Evolutionary conservation across 768 basidiomycete genomes (phyloP).

Genomic region (Termitomyces sp.): DNA sequence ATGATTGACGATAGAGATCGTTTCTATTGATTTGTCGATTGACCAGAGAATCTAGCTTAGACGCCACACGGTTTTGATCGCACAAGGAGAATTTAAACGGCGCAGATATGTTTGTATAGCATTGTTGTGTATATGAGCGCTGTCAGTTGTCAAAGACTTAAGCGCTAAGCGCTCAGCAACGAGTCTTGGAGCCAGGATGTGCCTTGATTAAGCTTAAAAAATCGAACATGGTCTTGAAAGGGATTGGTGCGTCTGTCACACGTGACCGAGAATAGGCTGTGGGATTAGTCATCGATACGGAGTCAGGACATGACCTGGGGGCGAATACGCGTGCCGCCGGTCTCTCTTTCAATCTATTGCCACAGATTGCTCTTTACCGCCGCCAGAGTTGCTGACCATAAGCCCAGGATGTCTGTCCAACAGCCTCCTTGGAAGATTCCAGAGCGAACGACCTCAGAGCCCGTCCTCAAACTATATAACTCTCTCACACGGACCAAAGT

Average conservation of each 20-base stretch:
- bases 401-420: conserved; percentile 44
- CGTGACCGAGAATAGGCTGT: neutral
- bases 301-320: conserved; percentile 16
- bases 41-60: neutral
- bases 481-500: conserved; percentile 91
- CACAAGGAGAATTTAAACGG: neutral
- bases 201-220: neutral
- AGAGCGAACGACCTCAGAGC: conserved; percentile 40
- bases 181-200: neutral
- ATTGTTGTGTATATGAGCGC: neutral
- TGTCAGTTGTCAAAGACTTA: no score
- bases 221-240: no score
- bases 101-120: neutral
- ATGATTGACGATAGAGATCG: neutral
- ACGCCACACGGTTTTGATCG: neutral
- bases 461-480: conserved; percentile 83
- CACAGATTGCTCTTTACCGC: conserved; percentile 10
- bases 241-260: neutral
- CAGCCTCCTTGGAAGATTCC: conserved; percentile 59
- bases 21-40: neutral
- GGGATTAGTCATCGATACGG: conserved; percentile 4
- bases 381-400: neutral
- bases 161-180: neutral
- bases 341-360: conserved; percentile 12
- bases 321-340: conserved; percentile 14